phyloP scores from a whole-genome alignment of 2,329 filamentous ascomycete genomes.

The Clarireedia paspali region DNA sequence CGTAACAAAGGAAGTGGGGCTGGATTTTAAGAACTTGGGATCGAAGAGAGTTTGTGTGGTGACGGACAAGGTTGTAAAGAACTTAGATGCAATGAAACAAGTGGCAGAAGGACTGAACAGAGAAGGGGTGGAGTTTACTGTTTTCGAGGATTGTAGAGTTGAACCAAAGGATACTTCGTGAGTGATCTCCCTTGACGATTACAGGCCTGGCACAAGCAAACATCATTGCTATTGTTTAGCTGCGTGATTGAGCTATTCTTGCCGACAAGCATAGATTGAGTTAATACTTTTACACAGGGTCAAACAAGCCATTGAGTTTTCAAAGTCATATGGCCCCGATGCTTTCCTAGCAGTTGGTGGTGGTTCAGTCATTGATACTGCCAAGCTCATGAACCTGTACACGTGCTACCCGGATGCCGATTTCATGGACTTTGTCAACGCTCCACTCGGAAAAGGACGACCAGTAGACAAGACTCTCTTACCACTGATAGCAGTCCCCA shows the following conservation, averaged over 20 bases:
- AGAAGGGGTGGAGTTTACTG: constrained; percentile 72
- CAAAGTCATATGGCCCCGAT: constrained; percentile 73
- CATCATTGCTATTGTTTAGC: too few relatives aligned
- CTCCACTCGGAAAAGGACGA: constrained; percentile 76
- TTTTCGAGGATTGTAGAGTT: constrained; percentile 73
- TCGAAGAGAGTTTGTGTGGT: constrained; percentile 85
- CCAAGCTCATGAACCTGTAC: constrained; percentile 98
- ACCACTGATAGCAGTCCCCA: constrained; percentile 76
- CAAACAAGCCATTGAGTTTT: constrained; percentile 81
- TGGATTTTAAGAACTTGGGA: constrained; percentile 92
- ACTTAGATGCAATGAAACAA: constrained; percentile 83
- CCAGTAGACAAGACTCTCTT: constrained; percentile 65
- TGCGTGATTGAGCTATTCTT: too few relatives aligned
- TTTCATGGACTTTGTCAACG: constrained; percentile 97
- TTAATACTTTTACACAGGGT: constrained; percentile 45
- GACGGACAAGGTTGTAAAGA: constrained; percentile 75
- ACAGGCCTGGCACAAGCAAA: background rate
- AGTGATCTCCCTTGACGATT: constrained; percentile 27
- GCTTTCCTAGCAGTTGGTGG: constrained; percentile 89
- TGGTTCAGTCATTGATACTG: constrained; percentile 95
- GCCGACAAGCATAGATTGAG: too few relatives aligned
- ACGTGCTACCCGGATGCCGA: constrained; percentile 83
- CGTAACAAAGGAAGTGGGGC: constrained; percentile 90
- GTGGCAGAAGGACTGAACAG: constrained; percentile 70
- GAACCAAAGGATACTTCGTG: constrained; percentile 94